phyloP scores from a whole-genome alignment of 2,329 filamentous ascomycete species.

The Aspergillus sp. region DNA sequence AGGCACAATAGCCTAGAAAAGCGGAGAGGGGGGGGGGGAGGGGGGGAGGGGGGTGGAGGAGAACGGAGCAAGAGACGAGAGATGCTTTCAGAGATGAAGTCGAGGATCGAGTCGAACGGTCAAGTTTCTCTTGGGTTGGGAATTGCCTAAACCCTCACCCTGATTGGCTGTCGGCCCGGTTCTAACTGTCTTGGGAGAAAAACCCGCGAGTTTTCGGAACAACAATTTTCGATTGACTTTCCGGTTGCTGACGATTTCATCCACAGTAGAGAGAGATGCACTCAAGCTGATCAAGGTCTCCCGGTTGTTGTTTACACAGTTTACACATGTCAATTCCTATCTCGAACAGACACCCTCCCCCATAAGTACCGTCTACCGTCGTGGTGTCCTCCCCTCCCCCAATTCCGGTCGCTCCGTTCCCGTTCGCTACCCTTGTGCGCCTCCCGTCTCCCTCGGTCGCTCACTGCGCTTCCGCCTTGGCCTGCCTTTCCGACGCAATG shows the following conservation, averaged over 20 bases:
- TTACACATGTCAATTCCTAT: too few relatives aligned
- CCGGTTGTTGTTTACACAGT: too few relatives aligned
- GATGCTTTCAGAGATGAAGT: slow-evolving; percentile 35
- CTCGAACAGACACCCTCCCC: too few relatives aligned
- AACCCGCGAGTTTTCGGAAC: slow-evolving; percentile 38
- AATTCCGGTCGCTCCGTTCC: not conserved
- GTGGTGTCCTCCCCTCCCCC: not conserved
- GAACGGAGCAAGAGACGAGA: slow-evolving; percentile 23
- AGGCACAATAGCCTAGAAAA: slow-evolving; percentile 33
- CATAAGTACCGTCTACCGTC: not conserved
- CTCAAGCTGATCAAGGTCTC: too few relatives aligned
- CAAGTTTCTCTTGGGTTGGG: slow-evolving; percentile 36
- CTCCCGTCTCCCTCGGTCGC: not conserved
- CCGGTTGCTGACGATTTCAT: not conserved
- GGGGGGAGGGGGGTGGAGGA: slow-evolving; percentile 18
- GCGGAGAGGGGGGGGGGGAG: slow-evolving; percentile 27
- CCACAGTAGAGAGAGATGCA: too few relatives aligned
- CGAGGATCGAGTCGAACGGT: slow-evolving; percentile 36
- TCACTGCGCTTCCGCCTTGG: slow-evolving; percentile 17
- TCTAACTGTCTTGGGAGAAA: slow-evolving; percentile 35
- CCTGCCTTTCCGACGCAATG: slow-evolving; percentile 33
- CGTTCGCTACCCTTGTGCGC: slow-evolving; percentile 5
- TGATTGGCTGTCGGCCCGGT: slow-evolving; percentile 34
- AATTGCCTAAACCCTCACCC: slow-evolving; percentile 37
- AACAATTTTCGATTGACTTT: slow-evolving; percentile 18